These are phyloP conservation scores for Globisporangium emineosum DNA, from an alignment of 352 stramenopile genomes.

Conservation along the genomic window DNA sequence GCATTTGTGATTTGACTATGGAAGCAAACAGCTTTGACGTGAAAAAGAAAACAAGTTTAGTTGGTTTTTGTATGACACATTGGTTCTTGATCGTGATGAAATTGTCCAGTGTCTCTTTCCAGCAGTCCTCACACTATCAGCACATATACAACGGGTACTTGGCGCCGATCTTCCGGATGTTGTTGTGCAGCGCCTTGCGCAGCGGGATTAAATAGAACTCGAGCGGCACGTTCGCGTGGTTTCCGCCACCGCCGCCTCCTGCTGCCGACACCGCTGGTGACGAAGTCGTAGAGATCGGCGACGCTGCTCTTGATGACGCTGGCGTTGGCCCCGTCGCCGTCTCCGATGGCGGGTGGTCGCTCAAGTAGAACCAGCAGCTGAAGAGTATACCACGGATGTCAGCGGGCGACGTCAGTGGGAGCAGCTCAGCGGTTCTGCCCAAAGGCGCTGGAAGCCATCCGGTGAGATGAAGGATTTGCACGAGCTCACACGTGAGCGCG, in stretches of 20 bases:
- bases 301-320: slow-evolving; percentile 39
- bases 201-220: slow-evolving; percentile 80
- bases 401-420: slow-evolving; percentile 59
- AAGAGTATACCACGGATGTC: slow-evolving; percentile 81
- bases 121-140: slow-evolving; percentile 21
- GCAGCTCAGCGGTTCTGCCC: slow-evolving; percentile 47
- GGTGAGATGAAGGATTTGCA: slow-evolving; percentile 53
- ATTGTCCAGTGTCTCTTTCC: neutral
- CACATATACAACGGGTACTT: slow-evolving; percentile 79
- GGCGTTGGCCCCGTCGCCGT: slow-evolving; percentile 33
- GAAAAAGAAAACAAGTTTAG: neutral
- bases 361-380: slow-evolving; percentile 82
- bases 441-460: slow-evolving; percentile 63
- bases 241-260: slow-evolving; percentile 12
- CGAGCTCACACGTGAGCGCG: slow-evolving; percentile 55
- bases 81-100: too few relatives aligned
- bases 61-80: neutral
- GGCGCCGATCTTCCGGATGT: slow-evolving; percentile 67
- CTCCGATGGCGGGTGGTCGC: slow-evolving; percentile 57
- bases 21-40: neutral
- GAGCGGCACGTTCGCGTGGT: slow-evolving; percentile 40
- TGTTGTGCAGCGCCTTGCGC: slow-evolving; percentile 70
- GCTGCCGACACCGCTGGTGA: slow-evolving; percentile 33
- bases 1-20: neutral
- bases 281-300: slow-evolving; percentile 41